Evolutionary conservation across 306 rosid genomes (phyloP).

Genomic region (Cicer chorassanicum): DNA sequence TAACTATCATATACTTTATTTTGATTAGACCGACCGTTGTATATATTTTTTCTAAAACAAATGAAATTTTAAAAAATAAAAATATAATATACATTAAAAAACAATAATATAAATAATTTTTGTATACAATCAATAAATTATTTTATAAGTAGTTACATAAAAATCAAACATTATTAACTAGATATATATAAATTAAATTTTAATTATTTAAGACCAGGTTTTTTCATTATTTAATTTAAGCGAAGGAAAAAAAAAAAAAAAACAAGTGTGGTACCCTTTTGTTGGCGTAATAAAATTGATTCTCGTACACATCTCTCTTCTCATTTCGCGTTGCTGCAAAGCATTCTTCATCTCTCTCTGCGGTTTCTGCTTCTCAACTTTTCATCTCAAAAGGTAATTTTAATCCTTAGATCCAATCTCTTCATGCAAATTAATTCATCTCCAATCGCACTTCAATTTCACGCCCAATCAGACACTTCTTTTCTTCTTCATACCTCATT

Average conservation of each 20-base stretch:
- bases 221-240: too few species aligned
- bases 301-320: constrained; percentile 33
- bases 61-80: too few species aligned
- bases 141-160: too few species aligned
- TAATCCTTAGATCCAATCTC: constrained; percentile 44
- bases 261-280: constrained; percentile 22
- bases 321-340: constrained; percentile 56
- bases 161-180: too few species aligned
- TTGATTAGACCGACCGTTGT: too few species aligned
- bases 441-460: background rate
- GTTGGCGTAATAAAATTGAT: constrained; percentile 45
- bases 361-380: constrained; percentile 36
- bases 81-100: too few species aligned
- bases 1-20: too few species aligned
- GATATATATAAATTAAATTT: too few species aligned
- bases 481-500: background rate
- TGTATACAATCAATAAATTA: too few species aligned
- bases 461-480: background rate
- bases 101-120: too few species aligned
- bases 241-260: background rate
- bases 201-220: too few species aligned
- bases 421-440: background rate
- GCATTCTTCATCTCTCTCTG: constrained; percentile 45
- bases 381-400: constrained; percentile 59
- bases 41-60: too few species aligned